A percentile compares a stretch with the other conserved stretches of the same genome.
Conservation (phyloP, 1,284 basidiomycete species). For the Boletus smithii region DNA sequence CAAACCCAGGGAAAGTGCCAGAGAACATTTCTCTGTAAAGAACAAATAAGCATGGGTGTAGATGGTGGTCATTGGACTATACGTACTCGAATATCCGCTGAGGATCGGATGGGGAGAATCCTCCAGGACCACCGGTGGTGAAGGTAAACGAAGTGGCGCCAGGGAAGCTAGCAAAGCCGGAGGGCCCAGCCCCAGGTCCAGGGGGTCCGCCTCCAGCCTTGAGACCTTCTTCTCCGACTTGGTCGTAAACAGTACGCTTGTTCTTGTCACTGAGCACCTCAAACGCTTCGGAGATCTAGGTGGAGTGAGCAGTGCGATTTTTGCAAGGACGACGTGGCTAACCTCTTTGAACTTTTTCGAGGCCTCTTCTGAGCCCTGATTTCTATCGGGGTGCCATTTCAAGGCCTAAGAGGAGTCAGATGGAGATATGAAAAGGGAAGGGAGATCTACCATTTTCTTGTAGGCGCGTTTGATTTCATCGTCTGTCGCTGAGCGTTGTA, state of each 20-base stretch:
- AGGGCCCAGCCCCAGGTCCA: conserved; percentile 51
- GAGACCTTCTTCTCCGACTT: conserved; percentile 94
- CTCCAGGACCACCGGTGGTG: conserved; percentile 45
- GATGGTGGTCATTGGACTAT: not conserved
- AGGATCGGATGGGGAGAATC: conserved; percentile 80
- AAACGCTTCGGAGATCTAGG: conserved; percentile 89
- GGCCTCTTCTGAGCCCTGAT: conserved; percentile 78
- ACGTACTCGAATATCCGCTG: conserved; percentile 89
- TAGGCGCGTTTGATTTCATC: conserved; percentile 85
- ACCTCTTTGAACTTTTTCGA: conserved; percentile 94
- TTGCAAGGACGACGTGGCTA: conserved; percentile 12
- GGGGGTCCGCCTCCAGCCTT: conserved; percentile 63
- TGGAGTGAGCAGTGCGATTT: not conserved
- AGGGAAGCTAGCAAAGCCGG: conserved; percentile 51
- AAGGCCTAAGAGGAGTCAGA: conserved; percentile 61
- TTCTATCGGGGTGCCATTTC: conserved; percentile 93
- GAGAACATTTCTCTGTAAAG: conserved; percentile 64
- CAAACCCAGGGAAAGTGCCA: conserved; percentile 34
- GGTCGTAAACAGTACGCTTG: conserved; percentile 92
- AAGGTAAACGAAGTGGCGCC: conserved; percentile 60
- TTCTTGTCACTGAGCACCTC: conserved; percentile 94
- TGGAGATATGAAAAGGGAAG: conserved; percentile 31
- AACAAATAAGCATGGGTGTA: conserved; percentile 19
- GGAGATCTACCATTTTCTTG: conserved; percentile 64
- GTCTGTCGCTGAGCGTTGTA: conserved; percentile 72